Percentiles rank a stretch among this genome's conserved stretches.
Evolutionary conservation across 2,329 filamentous ascomycete genomes (phyloP).

Genomic region (Paramyrothecium sp.): DNA sequence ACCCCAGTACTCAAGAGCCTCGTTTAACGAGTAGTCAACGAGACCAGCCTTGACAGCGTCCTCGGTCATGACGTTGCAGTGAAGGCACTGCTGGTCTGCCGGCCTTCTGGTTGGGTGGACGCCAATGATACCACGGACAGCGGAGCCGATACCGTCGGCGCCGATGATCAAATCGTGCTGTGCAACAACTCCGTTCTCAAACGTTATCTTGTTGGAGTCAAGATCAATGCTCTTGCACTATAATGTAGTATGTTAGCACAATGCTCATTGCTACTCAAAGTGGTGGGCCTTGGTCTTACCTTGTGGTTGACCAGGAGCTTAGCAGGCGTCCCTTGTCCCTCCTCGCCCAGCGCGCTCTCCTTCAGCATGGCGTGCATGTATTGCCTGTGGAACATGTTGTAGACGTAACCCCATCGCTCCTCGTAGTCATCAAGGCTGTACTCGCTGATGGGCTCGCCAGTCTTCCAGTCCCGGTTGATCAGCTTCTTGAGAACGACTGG

Average conservation of each 20-base stretch:
- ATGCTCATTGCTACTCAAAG: no score
- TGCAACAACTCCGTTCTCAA: constrained; percentile 47
- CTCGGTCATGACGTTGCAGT: constrained; percentile 62
- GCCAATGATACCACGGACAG: constrained; percentile 62
- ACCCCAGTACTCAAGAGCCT: constrained; percentile 69
- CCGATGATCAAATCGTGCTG: constrained; percentile 62
- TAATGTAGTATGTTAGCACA: neutral
- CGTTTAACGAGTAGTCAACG: constrained; percentile 59
- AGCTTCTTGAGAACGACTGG: constrained; percentile 64
- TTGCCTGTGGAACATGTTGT: constrained; percentile 70
- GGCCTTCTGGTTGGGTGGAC: constrained; percentile 58
- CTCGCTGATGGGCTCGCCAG: constrained; percentile 62
- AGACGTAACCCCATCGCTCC: constrained; percentile 61
- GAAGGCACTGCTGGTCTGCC: constrained; percentile 60
- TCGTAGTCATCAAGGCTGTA: constrained; percentile 66
- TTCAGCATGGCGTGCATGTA: constrained; percentile 69
- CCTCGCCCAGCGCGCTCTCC: constrained; percentile 52
- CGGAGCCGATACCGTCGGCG: constrained; percentile 67
- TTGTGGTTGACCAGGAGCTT: constrained; percentile 56
- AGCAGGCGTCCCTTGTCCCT: constrained; percentile 52
- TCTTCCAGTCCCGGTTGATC: constrained; percentile 70
- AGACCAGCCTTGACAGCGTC: constrained; percentile 60
- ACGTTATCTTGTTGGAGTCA: constrained; percentile 45
- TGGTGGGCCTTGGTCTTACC: constrained; percentile 23
- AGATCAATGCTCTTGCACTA: constrained; percentile 52